Evolutionary conservation across 2,329 filamentous ascomycete genomes (phyloP), one percentile per base, ranked within the genome.

Genomic region (Diplocarpon mali): DNA sequence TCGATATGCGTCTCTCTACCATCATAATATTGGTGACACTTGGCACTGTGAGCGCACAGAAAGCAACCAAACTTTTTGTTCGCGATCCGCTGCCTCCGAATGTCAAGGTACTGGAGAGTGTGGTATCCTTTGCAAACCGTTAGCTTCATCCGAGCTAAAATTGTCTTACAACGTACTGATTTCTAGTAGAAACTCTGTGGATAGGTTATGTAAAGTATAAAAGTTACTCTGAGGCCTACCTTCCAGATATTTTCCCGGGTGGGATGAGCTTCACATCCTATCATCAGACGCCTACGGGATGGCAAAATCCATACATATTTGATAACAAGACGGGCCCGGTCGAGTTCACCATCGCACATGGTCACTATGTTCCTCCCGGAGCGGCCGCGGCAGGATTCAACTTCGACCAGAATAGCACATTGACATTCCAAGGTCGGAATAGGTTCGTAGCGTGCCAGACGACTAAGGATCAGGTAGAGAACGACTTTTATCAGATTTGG

Each of bases 371-470:
- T 11, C 44, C 38, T 9, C 15, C 16, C 5, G 32, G 34, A 3
- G 31, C 38, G 28, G 38, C 24, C 14, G 10, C 14, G 5, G 2
- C 14, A 5, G 36, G 32, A 1, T 38, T 45, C 37, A 15, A 32
- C 6, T 36, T 45, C 17, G 35, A 45, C 13, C 12, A 9, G 14
- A 15, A 36, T 16, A 34, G 34, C 27, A 37, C n/a, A 10, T 37
- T 27, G 40, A 29, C 6, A 4, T 42, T 42, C 17, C n/a, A 31
- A 13, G 40, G 40, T 14, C 20, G 32, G n/a, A 38, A 46, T 32
- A 38, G 35, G 10, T 46, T 46, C 16, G 39, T 35, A 3, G 44
- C 17, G 28, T 46, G 44, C 14, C 44, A 38, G 20, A 42, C 28
- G 3, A 17, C n/a, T n/a, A n/a, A 42, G 24, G 39, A 42, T 2